Percentiles rank a stretch among this genome's conserved stretches.
These are phyloP conservation scores for Wickerhamiella lipophila DNA, from an alignment of 805 yeast genomes.

Conservation along the genomic window DNA sequence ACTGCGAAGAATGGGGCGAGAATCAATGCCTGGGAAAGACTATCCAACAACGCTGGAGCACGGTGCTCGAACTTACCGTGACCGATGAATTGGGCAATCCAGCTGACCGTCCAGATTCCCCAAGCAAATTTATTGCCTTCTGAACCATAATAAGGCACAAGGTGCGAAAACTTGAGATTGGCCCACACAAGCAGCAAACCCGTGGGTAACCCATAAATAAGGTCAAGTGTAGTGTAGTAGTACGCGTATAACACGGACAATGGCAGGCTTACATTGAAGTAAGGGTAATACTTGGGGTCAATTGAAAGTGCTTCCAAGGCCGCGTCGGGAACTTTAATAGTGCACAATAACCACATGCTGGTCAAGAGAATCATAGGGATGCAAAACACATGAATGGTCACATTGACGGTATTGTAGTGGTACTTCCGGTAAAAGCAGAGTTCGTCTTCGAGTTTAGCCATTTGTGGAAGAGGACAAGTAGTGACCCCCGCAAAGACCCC, in stretches of 20 bases:
- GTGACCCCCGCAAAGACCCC: neutral
- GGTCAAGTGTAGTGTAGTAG: slow-evolving; percentile 51
- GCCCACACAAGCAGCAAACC: slow-evolving; percentile 30
- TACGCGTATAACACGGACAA: slow-evolving; percentile 37
- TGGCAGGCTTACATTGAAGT: slow-evolving; percentile 37
- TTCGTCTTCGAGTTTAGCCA: slow-evolving; percentile 33
- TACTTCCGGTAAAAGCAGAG: slow-evolving; percentile 44
- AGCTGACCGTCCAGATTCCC: slow-evolving; percentile 40
- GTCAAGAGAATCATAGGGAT: slow-evolving; percentile 66
- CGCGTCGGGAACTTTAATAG: slow-evolving; percentile 21
- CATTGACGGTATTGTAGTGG: slow-evolving; percentile 43
- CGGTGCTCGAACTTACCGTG: slow-evolving; percentile 71
- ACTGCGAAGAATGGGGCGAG: slow-evolving; percentile 84
- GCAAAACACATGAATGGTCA: slow-evolving; percentile 60
- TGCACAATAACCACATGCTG: slow-evolving; percentile 33
- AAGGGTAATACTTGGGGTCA: slow-evolving; percentile 17
- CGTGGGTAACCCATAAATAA: slow-evolving; percentile 36
- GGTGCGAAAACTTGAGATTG: slow-evolving; percentile 22
- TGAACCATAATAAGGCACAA: slow-evolving; percentile 24
- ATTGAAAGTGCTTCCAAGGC: neutral
- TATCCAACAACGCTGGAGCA: slow-evolving; percentile 81
- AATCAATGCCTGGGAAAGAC: slow-evolving; percentile 69
- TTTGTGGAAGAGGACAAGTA: neutral
- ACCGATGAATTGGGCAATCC: slow-evolving; percentile 81
- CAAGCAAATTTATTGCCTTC: slow-evolving; percentile 26